Conservation (phyloP, 805 yeast genomes). For the Kuraishia ogatae region DNA sequence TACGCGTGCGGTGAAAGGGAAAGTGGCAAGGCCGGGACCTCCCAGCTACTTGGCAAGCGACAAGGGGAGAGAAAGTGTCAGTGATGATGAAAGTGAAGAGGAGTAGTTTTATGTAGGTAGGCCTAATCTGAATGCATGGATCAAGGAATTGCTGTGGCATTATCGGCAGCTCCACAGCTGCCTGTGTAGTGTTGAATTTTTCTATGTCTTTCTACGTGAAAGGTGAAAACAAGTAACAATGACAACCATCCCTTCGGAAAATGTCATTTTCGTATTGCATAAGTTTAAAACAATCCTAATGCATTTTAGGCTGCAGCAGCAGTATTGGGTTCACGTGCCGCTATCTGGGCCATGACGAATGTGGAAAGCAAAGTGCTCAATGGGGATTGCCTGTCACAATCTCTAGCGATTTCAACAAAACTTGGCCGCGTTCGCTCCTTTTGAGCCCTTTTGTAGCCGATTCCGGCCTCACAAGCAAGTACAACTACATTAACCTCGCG, state of each 20-base stretch:
- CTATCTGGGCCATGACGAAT: neutral
- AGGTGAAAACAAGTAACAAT: neutral
- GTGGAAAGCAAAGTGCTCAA: neutral
- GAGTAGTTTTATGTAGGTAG: neutral
- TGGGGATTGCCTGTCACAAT: neutral
- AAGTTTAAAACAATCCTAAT: too few relatives aligned
- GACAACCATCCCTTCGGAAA: neutral
- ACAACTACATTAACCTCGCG: too few relatives aligned
- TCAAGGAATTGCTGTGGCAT: neutral
- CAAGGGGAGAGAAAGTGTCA: constrained; percentile 3
- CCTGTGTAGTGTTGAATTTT: neutral
- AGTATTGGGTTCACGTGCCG: neutral
- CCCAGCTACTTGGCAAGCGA: neutral
- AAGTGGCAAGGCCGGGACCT: neutral
- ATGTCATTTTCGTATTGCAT: neutral
- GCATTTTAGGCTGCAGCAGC: neutral
- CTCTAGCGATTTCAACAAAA: neutral
- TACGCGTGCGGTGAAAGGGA: neutral
- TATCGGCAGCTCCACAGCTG: neutral
- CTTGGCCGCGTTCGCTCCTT: neutral
- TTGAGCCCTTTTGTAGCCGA: neutral
- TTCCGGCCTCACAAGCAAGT: neutral
- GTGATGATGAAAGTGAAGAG: constrained; percentile 18
- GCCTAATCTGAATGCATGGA: neutral
- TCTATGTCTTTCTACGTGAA: too few relatives aligned